These are phyloP conservation scores for Calocybe indica DNA, from an alignment of 768 basidiomycete genomes.

Conservation along the genomic window DNA sequence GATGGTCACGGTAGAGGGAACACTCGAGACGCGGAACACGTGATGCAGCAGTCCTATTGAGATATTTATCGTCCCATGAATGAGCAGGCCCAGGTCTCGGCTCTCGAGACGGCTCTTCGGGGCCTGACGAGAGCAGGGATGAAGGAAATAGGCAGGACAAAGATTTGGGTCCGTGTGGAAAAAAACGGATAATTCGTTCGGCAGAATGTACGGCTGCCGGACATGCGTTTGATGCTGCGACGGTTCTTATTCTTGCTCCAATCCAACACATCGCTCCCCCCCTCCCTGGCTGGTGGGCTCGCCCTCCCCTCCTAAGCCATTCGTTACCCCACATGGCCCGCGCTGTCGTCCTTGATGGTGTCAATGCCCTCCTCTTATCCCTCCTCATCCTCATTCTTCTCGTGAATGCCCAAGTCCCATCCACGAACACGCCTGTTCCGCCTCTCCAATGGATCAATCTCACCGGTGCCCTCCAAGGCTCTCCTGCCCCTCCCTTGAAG, in stretches of 20 bases:
- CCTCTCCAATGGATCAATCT: constrained; percentile 77
- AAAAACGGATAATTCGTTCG: too few species aligned
- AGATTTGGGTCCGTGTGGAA: too few species aligned
- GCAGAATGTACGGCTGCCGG: too few species aligned
- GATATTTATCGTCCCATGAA: too few species aligned
- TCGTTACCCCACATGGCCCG: too few species aligned
- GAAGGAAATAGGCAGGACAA: too few species aligned
- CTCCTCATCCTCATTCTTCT: constrained; percentile 15
- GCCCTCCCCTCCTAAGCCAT: not conserved
- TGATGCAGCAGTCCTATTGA: too few species aligned
- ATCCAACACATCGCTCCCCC: constrained; percentile 3
- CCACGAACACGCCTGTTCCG: constrained; percentile 49
- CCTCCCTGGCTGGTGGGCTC: constrained; percentile 12
- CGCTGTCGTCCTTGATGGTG: too few species aligned
- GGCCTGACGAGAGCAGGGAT: too few species aligned
- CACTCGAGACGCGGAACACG: constrained; percentile 1
- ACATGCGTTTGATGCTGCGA: too few species aligned
- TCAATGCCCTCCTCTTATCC: constrained; percentile 19
- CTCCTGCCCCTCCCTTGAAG: constrained; percentile 53
- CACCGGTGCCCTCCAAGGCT: constrained; percentile 46
- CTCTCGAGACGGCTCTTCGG: too few species aligned
- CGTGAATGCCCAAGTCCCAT: constrained; percentile 39
- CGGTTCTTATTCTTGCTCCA: constrained; percentile 1
- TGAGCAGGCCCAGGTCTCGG: too few species aligned
- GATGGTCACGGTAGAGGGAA: constrained; percentile 3